Base-by-base conservation (phyloP, 371 early-diverging fungal genomes). In the Mucor racemosus region DNA sequence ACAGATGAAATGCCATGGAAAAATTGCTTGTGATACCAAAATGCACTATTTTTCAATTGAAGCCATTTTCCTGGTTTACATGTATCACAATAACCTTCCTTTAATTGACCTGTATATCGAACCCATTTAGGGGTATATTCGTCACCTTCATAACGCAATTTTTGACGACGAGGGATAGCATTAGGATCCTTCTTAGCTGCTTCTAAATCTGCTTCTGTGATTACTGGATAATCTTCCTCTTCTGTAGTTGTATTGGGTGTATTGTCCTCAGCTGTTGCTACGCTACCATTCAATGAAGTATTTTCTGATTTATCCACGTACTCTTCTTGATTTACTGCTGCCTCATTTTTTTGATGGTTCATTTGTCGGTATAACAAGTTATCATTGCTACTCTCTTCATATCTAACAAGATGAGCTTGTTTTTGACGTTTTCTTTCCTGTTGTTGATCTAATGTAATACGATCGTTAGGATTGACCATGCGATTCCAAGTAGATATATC, bases 21-120 rank as follows among this genome's bases (percentile, higher is more conserved):
- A 69, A 94, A 95, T 73, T 96, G 95, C 75, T 92, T 96, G 76
- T 96, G 96, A 68, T 96, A 96, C 96, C 96, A 96, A 66, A 86
- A 96, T 1, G 97, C 96, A 66, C 92, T 92, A 73, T 94, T 95
- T 71, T 96, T 96, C 31, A 96, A 82, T 73, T 96, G 94, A 19
- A 96, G 84, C 96, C 97, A 96, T 75, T 91, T 91, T 1, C 93
- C 94, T 0, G 94, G 92, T 38, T 78, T 69, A 67, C 96, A 96
- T 7, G 88, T 87, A 54, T 94, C 94, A 75, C 96, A 96, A 59
- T 90, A 91, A 0, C 97, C 96, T 72, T 96, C 95, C 71, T 94
- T 93, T 33, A 79, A 76, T 46, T 89, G 89, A 0, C 96, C 96
- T 15, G 79, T 79, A 72, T 85, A 87, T 15, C 96, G 84, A 21